Percentiles rank a stretch among this genome's conserved stretches.
Evolutionary conservation across 2,329 filamentous ascomycete genomes (phyloP).

Genomic region (Ceratocystis cubensis): DNA sequence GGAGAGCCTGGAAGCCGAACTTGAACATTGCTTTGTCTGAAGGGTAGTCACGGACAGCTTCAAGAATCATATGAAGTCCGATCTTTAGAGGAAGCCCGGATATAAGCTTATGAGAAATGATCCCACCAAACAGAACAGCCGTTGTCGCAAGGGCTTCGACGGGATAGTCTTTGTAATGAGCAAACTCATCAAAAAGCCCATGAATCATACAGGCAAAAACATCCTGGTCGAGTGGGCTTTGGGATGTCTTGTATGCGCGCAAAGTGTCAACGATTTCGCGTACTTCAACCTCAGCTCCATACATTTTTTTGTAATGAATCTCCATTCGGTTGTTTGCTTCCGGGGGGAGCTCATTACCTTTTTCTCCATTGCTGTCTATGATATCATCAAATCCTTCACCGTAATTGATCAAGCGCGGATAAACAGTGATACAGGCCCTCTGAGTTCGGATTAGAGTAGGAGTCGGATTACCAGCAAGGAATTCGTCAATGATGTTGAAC

Average conservation of each 20-base stretch:
- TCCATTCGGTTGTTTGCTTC: conserved; percentile 87
- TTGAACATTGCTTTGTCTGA: conserved; percentile 92
- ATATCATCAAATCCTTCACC: conserved; percentile 85
- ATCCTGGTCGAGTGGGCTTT: conserved; percentile 75
- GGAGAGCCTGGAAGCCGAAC: conserved; percentile 86
- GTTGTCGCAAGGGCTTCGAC: conserved; percentile 93
- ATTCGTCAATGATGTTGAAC: conserved; percentile 66
- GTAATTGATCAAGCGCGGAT: conserved; percentile 91
- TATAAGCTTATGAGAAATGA: conserved; percentile 87
- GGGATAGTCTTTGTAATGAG: conserved; percentile 88
- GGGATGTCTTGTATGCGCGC: conserved; percentile 76
- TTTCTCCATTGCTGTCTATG: conserved; percentile 70
- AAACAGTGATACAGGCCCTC: conserved; percentile 78
- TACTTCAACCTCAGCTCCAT: conserved; percentile 77
- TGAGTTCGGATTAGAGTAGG: conserved; percentile 69
- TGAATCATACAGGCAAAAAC: conserved; percentile 98
- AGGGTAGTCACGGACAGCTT: conserved; percentile 75
- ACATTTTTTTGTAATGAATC: conserved; percentile 96
- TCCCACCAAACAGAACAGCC: conserved; percentile 88
- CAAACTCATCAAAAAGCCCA: conserved; percentile 92
- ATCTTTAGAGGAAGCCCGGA: conserved; percentile 84
- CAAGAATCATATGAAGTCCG: conserved; percentile 94
- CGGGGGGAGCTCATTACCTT: conserved; percentile 66
- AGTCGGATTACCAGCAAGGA: conserved; percentile 44
- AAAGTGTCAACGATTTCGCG: conserved; percentile 74